These are phyloP conservation scores for Colletotrichum coccodes DNA, from an alignment of 2,329 filamentous ascomycete species.

Conservation along the genomic window DNA sequence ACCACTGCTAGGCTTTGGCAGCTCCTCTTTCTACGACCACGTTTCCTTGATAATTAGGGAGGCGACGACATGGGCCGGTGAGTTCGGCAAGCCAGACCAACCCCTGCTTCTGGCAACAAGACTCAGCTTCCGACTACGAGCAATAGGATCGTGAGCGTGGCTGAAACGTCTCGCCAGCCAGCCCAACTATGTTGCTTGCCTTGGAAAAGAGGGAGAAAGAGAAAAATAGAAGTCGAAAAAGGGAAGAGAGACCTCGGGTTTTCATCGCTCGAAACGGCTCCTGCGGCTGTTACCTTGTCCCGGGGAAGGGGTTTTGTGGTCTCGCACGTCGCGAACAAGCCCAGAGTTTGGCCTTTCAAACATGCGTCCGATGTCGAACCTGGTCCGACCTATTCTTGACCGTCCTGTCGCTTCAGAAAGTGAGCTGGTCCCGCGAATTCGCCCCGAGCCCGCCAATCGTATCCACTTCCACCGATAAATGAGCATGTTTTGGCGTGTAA, in stretches of 20 bases:
- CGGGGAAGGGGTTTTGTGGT: not conserved
- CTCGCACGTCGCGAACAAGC: conserved; percentile 11
- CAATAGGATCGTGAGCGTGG: not conserved
- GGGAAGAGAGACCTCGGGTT: too few relatives aligned
- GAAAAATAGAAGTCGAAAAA: too few relatives aligned
- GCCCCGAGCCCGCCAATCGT: conserved; percentile 20
- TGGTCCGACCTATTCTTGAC: conserved; percentile 9
- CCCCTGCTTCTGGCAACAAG: not conserved
- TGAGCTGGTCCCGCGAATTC: not conserved
- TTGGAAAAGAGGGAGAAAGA: too few relatives aligned
- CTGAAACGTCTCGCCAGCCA: not conserved
- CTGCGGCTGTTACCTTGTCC: not conserved
- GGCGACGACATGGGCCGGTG: not conserved
- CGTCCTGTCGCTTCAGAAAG: not conserved
- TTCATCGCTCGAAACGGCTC: conserved; percentile 23
- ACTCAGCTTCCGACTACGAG: not conserved
- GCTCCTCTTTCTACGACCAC: not conserved
- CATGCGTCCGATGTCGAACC: conserved; percentile 13
- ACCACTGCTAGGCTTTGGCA: too few relatives aligned
- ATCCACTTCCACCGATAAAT: not conserved
- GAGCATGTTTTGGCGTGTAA: not conserved
- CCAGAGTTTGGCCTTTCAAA: not conserved
- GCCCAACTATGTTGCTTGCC: not conserved
- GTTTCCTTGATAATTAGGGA: not conserved
- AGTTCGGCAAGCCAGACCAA: not conserved